A percentile compares a stretch with the other conserved stretches of the same genome.
Evolutionary conservation across 2,329 filamentous ascomycete genomes (phyloP).

Genomic region (Lasiodiplodia sp.): DNA sequence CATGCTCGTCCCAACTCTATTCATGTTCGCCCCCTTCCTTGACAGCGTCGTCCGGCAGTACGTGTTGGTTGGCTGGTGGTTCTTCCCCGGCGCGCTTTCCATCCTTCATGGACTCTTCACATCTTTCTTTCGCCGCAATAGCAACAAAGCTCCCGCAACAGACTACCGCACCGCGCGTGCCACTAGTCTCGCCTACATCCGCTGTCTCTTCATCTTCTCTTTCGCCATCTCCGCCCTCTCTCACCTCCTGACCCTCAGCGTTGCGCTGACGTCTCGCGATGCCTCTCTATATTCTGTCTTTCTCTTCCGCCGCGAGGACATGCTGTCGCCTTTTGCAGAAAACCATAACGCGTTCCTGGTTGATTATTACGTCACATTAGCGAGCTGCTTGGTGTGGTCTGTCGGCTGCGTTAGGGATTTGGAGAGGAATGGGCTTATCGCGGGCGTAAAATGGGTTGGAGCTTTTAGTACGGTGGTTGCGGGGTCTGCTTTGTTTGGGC

Average conservation of each 20-base stretch:
- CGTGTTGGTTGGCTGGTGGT: not conserved
- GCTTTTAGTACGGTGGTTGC: not conserved
- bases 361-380: not conserved
- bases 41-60: not conserved
- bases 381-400: not conserved
- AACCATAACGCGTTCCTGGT: conserved; percentile 2
- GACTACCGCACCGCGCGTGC: not conserved
- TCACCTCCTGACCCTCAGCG: not conserved
- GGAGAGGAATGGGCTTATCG: not conserved
- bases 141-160: not conserved
- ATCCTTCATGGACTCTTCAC: not conserved
- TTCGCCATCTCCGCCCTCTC: not conserved
- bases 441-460: not conserved
- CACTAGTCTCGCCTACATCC: not conserved
- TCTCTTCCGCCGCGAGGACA: not conserved
- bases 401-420: not conserved
- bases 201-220: not conserved
- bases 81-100: not conserved
- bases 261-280: not conserved
- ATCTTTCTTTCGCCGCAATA: not conserved
- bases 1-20: not conserved
- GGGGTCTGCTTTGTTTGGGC: not conserved
- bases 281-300: not conserved
- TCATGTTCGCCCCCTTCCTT: not conserved
- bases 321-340: not conserved